phyloP scores from a whole-genome alignment of 257 asterid species.

The Eucommia ulmoides region DNA sequence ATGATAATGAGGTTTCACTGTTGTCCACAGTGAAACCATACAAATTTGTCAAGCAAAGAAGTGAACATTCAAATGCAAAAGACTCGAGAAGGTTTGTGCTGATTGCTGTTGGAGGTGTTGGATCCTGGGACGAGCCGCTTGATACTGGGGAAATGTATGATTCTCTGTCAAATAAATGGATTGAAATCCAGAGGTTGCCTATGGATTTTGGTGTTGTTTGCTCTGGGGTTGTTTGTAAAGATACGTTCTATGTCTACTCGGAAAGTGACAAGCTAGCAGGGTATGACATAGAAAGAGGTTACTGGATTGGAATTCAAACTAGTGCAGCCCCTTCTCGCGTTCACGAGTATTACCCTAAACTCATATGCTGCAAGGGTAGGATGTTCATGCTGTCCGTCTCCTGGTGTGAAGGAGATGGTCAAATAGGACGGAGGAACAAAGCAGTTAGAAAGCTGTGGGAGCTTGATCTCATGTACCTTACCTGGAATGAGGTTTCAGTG shows the following conservation, averaged over 20 bases:
- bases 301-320: conserved; percentile 66
- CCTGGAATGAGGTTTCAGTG: conserved; percentile 51
- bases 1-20: conserved; percentile 53
- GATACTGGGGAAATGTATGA: conserved; percentile 83
- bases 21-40: conserved; percentile 24
- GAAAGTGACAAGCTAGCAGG: conserved; percentile 67
- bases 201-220: conserved; percentile 73
- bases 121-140: conserved; percentile 83
- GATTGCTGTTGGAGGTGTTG: conserved; percentile 92
- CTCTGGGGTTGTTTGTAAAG: conserved; percentile 64
- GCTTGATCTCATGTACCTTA: conserved; percentile 42
- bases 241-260: conserved; percentile 64
- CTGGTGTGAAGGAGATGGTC: conserved; percentile 98
- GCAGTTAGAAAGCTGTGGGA: too few species aligned
- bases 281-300: too few species aligned
- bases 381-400: too few species aligned
- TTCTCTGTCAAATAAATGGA: conserved; percentile 70
- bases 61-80: conserved; percentile 24
- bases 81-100: too few species aligned
- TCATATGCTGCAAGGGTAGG: too few species aligned
- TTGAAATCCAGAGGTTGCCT: conserved; percentile 76
- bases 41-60: conserved; percentile 32
- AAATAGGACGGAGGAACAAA: conserved; percentile 86
- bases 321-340: conserved; percentile 67
- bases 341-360: too few species aligned